Base-by-base conservation (phyloP, 2,329 filamentous ascomycete genomes). In the Colletotrichum limetticola region DNA sequence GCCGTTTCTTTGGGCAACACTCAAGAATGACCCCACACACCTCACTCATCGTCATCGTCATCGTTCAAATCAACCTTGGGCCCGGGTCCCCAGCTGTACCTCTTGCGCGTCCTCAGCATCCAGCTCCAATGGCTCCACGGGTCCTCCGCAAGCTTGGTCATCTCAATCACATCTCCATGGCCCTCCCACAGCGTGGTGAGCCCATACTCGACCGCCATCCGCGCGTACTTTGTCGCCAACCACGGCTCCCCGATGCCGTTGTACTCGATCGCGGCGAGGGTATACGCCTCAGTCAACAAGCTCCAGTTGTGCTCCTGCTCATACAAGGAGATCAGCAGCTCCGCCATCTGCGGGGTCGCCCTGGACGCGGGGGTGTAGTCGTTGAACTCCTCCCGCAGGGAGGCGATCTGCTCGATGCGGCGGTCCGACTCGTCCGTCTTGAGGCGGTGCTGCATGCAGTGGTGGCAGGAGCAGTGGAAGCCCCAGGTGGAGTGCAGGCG, bases 51-150 rank as follows among this genome's bases (percentile, higher is more conserved):
- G 5, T 63, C 57, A 22, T 49, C 52, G 3, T 66, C 64, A 2
- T 49, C 46, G 35, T 64, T 58, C 19, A 49, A n/a, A 66, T 75
- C 68, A 66, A 75, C 3, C 62, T 12, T 58, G 26, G 46, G n/a
- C 2, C 64, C 65, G 4, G 65, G 65, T 16, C 75, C 78, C 80
- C 79, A 80, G 49, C 80, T 78, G 75, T 79, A 79, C 53, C 79
- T 76, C 76, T 78, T 78, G 68, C 76, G 79, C 16, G 77, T 80
- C 75, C 81, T 75, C 72, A 79, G 66, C 80, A 80, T 80, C 83
- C 83, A 85, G 74, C 79, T 83, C 83, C 82, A 84, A 76, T 84
- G 83, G 12, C 57, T 71, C 81, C 79, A 81, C 6, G 83, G 82
- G 68, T 84, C 79, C 19, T 75, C 74, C 0, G 77, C 80, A 56